These are phyloP conservation scores for Pirum gemmata DNA, from an alignment of 78 protist genomes.

Conservation along the genomic window DNA sequence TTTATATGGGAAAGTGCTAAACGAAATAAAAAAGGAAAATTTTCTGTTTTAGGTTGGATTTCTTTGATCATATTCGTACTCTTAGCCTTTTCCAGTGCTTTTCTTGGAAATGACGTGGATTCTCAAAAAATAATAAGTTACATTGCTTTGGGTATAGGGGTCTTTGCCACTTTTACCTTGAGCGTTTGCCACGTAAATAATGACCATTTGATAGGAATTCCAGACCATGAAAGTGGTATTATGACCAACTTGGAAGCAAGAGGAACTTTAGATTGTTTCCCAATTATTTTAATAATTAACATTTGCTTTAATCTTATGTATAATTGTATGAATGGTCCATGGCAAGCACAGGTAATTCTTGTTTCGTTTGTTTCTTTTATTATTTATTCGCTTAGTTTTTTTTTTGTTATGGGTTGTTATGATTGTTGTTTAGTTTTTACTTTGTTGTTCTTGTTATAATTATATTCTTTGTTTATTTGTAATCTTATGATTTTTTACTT, in stretches of 20 bases:
- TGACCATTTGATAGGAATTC: not conserved
- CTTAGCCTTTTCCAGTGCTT: not conserved
- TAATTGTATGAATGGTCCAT: not conserved
- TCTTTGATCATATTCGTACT: not conserved
- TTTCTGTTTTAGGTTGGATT: conserved; percentile 29
- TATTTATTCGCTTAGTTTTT: too few species aligned
- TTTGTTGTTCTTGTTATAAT: too few species aligned
- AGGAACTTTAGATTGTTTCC: not conserved
- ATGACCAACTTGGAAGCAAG: not conserved
- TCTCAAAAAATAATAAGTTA: not conserved
- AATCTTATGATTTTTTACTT: too few species aligned
- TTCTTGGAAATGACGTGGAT: not conserved
- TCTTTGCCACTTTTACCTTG: not conserved
- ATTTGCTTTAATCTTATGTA: not conserved
- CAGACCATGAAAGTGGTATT: not conserved
- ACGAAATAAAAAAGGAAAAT: not conserved
- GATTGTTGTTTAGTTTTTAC: too few species aligned
- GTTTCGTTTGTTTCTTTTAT: too few species aligned
- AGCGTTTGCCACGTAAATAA: not conserved
- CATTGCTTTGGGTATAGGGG: not conserved
- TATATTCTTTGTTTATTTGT: too few species aligned
- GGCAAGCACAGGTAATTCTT: not conserved
- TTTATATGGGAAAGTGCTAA: not conserved
- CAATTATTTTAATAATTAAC: not conserved
- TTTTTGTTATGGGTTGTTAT: too few species aligned